A percentile compares a stretch with the other conserved stretches of the same genome.
phyloP scores from a whole-genome alignment of 495 filamentous ascomycete genomes.

The Lasiosphaeria ovina region DNA sequence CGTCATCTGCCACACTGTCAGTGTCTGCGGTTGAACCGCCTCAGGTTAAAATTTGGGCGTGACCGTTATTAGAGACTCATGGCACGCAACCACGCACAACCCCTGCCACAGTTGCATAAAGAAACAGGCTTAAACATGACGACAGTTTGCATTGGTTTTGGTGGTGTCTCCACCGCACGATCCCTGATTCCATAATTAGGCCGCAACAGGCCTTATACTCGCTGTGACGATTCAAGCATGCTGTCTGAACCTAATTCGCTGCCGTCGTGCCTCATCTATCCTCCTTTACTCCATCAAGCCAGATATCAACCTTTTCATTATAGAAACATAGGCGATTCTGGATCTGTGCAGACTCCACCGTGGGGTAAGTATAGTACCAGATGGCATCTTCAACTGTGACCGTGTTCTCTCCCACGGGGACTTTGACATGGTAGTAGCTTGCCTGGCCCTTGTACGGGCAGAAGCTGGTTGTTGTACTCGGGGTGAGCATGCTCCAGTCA shows the following conservation, averaged over 20 bases:
- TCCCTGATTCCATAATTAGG: too few species aligned
- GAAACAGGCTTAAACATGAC: too few species aligned
- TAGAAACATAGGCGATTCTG: constrained; percentile 54
- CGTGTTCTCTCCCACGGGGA: constrained; percentile 11
- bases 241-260: background rate
- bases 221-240: too few species aligned
- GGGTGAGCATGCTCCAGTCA: constrained; percentile 33
- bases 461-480: constrained; percentile 42
- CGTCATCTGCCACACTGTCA: too few species aligned
- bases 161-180: too few species aligned
- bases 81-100: too few species aligned
- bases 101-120: too few species aligned
- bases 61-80: too few species aligned
- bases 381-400: constrained; percentile 44
- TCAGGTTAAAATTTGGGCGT: too few species aligned
- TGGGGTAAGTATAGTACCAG: constrained; percentile 57
- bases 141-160: too few species aligned
- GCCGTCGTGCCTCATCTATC: background rate
- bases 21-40: too few species aligned
- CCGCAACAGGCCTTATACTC: too few species aligned
- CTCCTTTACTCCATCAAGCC: constrained; percentile 45
- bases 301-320: constrained; percentile 60
- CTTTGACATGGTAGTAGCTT: constrained; percentile 42
- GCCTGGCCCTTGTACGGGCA: constrained; percentile 62
- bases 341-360: constrained; percentile 46